These are phyloP conservation scores for Alternaria ventricosa DNA, from an alignment of 2,329 filamentous ascomycete species.

Conservation along the genomic window DNA sequence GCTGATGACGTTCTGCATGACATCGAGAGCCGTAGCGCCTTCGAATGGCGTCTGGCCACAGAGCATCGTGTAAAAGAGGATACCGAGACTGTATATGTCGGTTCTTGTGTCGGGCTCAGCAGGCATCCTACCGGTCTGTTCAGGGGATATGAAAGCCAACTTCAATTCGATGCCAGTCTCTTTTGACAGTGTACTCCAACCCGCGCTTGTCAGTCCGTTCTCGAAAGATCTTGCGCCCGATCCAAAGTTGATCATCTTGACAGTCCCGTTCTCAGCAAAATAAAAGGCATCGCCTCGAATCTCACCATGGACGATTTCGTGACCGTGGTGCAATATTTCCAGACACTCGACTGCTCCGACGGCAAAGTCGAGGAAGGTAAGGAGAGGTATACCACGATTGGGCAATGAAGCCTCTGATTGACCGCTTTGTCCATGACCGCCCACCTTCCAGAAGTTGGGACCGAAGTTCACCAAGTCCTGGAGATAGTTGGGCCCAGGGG, in stretches of 20 bases:
- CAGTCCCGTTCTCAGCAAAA: slow-evolving; percentile 75
- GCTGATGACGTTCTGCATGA: slow-evolving; percentile 87
- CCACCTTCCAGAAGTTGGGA: slow-evolving; percentile 58
- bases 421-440: slow-evolving; percentile 21
- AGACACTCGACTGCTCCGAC: slow-evolving; percentile 86
- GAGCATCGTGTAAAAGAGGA: slow-evolving; percentile 78
- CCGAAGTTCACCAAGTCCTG: slow-evolving; percentile 76
- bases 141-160: slow-evolving; percentile 88
- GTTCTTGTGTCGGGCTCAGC: slow-evolving; percentile 87
- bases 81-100: slow-evolving; percentile 90
- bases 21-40: slow-evolving; percentile 81
- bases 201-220: slow-evolving; percentile 81
- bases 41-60: slow-evolving; percentile 82
- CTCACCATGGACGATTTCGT: slow-evolving; percentile 88
- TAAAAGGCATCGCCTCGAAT: slow-evolving; percentile 91
- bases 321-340: slow-evolving; percentile 88
- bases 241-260: slow-evolving; percentile 84
- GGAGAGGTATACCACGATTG: slow-evolving; percentile 69
- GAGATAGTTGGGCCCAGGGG: slow-evolving; percentile 76
- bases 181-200: slow-evolving; percentile 83
- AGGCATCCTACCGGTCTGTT: slow-evolving; percentile 92
- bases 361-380: slow-evolving; percentile 86
- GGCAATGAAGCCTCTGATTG: slow-evolving; percentile 18
- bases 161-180: slow-evolving; percentile 89
- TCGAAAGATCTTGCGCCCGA: slow-evolving; percentile 88